Percentiles rank a stretch among this genome's conserved stretches.
phyloP scores from a whole-genome alignment of 164 flowering plant genomes.

The Dillenia suffruticosa region DNA sequence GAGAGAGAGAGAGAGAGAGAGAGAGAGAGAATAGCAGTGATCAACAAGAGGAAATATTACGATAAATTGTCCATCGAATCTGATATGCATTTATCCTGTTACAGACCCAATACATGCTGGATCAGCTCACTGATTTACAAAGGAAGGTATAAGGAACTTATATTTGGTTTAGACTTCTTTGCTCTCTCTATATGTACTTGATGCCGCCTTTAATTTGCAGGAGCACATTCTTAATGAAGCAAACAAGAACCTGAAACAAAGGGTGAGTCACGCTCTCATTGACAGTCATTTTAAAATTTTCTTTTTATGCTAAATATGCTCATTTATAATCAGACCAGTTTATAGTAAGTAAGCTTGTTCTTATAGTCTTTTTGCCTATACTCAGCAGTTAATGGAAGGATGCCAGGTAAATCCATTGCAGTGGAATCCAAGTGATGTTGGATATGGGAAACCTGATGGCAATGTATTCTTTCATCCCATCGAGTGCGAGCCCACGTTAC shows the following conservation, averaged over 20 bases:
- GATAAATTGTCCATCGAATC: neutral
- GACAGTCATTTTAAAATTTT: neutral
- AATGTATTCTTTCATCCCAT: conserved; percentile 71
- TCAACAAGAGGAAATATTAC: neutral
- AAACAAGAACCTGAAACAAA: conserved; percentile 60
- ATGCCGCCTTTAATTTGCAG: conserved; percentile 25
- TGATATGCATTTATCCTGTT: conserved; percentile 2
- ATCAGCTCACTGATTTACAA: conserved; percentile 77
- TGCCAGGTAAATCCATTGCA: conserved; percentile 35
- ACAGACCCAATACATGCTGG: conserved; percentile 87
- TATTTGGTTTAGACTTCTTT: neutral
- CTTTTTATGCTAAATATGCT: too few species aligned
- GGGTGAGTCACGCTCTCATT: conserved; percentile 37
- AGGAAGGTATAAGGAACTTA: conserved; percentile 44
- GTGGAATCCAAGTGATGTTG: conserved; percentile 51
- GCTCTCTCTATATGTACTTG: neutral
- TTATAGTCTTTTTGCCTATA: neutral
- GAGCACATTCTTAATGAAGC: conserved; percentile 81
- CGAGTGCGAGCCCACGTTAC: conserved; percentile 83
- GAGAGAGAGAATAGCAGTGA: too few species aligned
- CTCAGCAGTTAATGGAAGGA: conserved; percentile 49
- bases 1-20: too few species aligned
- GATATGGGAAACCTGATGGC: conserved; percentile 45
- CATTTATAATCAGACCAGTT: too few species aligned
- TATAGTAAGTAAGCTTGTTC: too few species aligned